phyloP scores from a whole-genome alignment of 805 yeast genomes.

The Ogataea nonfermentans region DNA sequence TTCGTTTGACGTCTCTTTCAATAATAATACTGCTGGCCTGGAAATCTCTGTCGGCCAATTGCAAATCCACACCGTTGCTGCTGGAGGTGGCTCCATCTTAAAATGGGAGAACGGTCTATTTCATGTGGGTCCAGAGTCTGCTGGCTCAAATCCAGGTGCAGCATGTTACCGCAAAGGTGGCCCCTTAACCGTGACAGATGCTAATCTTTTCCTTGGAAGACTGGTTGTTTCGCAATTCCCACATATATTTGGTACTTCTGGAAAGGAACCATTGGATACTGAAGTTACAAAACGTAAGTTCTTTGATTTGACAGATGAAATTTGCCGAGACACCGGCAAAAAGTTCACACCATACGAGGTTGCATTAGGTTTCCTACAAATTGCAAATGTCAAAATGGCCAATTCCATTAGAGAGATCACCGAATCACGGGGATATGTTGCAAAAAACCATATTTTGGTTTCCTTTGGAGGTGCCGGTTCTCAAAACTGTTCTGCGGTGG shows the following conservation, averaged over 20 bases:
- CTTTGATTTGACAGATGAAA: conserved; percentile 36
- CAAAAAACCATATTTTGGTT: conserved; percentile 42
- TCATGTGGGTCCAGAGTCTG: conserved; percentile 49
- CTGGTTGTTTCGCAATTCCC: conserved; percentile 42
- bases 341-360: conserved; percentile 40
- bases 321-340: conserved; percentile 33
- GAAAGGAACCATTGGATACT: conserved; percentile 38
- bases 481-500: conserved; percentile 44
- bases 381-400: conserved; percentile 47
- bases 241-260: conserved; percentile 44
- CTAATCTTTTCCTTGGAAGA: conserved; percentile 43
- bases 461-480: conserved; percentile 54
- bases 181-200: conserved; percentile 47
- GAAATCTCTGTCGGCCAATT: conserved; percentile 40
- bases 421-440: conserved; percentile 44
- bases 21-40: conserved; percentile 48
- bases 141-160: conserved; percentile 48
- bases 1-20: conserved; percentile 50
- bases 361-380: conserved; percentile 45
- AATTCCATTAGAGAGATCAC: conserved; percentile 47
- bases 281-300: conserved; percentile 36
- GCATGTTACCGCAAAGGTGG: conserved; percentile 50
- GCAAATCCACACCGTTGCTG: conserved; percentile 49
- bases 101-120: conserved; percentile 38
- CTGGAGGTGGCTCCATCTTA: conserved; percentile 45